Evolutionary conservation across 2,329 filamentous ascomycete genomes (phyloP), one percentile per base, ranked within the genome.

Genomic region (Trichoderma atroviride): DNA sequence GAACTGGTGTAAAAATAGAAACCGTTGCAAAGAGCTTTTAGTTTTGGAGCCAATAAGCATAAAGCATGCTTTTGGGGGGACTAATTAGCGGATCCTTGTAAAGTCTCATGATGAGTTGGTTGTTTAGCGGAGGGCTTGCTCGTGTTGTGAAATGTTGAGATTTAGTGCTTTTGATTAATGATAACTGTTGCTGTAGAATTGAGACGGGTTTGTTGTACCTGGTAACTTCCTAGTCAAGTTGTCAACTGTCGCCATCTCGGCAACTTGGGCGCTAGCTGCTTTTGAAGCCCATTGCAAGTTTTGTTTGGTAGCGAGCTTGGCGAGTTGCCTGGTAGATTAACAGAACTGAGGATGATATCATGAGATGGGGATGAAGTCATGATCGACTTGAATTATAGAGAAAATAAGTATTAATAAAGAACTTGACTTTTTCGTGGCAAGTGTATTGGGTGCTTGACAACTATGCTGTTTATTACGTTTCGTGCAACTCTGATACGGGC

Each of bases 1-100:
- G 6, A 29, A 19, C 10, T 31, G 57, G 57, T 60, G 57, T 40
- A 60, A 60, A 60, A 60, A 60, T 60, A 60, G 57, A 16, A 47
- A 27, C 3, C 35, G 16, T n/a, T n/a, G 60, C 6, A 27, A 19
- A n/a, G 11, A 14, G 29, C 16, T 27, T 37, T 27, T 63, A 62
- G 60, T 24, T 43, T 40, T 52, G 47, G 43, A 31, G 31, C 60
- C 35, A 37, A 63, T 63, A 37, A 63, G 47, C 47, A 40, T 62
- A 24, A 10, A 50, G 40, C 24, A 35, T 62, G 29, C 29, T 62
- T 50, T 35, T 31, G 52, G 16, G 4, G 10, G 3, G 11, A 16
- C 19, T 47, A 27, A 10, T 24, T 37, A 47, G 60, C 37, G 60
- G 47, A 31, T 31, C 60, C 16, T 53, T 29, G n/a, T 22, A 16